phyloP scores from a whole-genome alignment of 2,329 filamentous ascomycete species.

The Pyrenochaeta sp. region DNA sequence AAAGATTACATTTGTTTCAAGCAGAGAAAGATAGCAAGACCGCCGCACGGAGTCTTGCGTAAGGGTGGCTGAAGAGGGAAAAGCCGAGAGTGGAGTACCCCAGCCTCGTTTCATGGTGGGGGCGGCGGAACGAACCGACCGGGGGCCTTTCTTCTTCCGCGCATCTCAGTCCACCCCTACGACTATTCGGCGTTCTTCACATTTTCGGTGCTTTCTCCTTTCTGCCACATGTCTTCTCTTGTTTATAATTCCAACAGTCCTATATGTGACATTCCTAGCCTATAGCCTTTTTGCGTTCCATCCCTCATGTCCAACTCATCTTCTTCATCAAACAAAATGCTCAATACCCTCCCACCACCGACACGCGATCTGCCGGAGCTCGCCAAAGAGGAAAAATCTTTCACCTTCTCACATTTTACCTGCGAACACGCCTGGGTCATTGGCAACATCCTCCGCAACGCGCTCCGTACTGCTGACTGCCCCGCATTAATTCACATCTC shows the following conservation, averaged over 20 bases:
- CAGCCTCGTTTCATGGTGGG: slow-evolving; percentile 11
- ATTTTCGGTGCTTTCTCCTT: slow-evolving; percentile 3
- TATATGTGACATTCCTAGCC: not conserved
- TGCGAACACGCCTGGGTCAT: slow-evolving; percentile 71
- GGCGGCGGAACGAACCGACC: slow-evolving; percentile 13
- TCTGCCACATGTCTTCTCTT: slow-evolving; percentile 5
- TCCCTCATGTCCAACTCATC: not conserved
- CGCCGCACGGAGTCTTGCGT: not conserved
- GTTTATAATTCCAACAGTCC: not conserved
- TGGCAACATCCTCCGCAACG: slow-evolving; percentile 69
- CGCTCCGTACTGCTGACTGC: slow-evolving; percentile 64
- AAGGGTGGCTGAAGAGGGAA: not conserved
- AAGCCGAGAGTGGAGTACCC: not conserved
- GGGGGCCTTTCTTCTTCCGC: slow-evolving; percentile 2
- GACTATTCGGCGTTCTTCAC: slow-evolving; percentile 6
- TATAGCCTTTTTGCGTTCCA: not conserved
- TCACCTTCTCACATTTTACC: slow-evolving; percentile 66
- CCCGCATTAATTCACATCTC: slow-evolving; percentile 71
- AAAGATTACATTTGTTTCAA: not conserved
- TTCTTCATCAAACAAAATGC: slow-evolving; percentile 15
- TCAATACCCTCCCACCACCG: slow-evolving; percentile 40
- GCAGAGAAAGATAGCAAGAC: not conserved
- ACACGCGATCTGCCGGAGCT: slow-evolving; percentile 51
- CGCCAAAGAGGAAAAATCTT: slow-evolving; percentile 52
- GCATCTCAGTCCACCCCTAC: slow-evolving; percentile 1